Evolutionary conservation across 441 rosid genomes (phyloP), one percentile per base, ranked within the genome.

Genomic region (Brassica balearica): DNA sequence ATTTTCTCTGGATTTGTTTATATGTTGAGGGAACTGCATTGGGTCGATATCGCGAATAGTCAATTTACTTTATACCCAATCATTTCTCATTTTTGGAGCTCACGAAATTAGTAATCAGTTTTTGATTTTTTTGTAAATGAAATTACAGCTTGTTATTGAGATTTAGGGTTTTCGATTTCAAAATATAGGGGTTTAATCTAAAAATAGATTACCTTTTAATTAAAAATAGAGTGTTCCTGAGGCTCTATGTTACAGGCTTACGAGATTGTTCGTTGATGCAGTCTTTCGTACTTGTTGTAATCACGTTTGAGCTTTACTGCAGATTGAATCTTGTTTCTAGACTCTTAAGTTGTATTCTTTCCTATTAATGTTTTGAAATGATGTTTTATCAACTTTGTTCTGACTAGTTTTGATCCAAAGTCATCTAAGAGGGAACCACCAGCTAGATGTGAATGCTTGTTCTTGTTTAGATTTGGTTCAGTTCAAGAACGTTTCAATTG

Each of bases 91-190:
- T 48, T 46, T 46, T 51, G 8, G 56, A 51, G 56, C 56, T 51
- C 17, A n/a, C 17, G 56, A 5, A 14, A 12, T 48, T 48, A 48
- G 15, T 2, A 48, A 51, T n/a, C 56, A 51, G 56, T 51, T 14
- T 51, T 51, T 51, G 55, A 48, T 36, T 38, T 38, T 8, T 8
- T n/a, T 51, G 17, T 51, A 51, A 51, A 51, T 51, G 56, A 51
- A 46, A 51, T 51, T 51, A 51, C 15, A 51, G 17, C 6, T 4
- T 46, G 15, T n/a, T 10, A 73, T 23, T 56, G 56, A n/a, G 65
- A 48, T 29, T 68, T 68, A 60, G 63, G 79, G 69, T 46, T 68
- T n/a, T 6, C 12, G 78, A 29, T 14, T 22, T 6, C 55, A 7
- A 19, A 73, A 23, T 58, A 63, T 63, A 10, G 41, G 41, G 27